Base-by-base conservation (phyloP, 208 protist genomes). In the Balamuthia mandrillaris region DNA sequence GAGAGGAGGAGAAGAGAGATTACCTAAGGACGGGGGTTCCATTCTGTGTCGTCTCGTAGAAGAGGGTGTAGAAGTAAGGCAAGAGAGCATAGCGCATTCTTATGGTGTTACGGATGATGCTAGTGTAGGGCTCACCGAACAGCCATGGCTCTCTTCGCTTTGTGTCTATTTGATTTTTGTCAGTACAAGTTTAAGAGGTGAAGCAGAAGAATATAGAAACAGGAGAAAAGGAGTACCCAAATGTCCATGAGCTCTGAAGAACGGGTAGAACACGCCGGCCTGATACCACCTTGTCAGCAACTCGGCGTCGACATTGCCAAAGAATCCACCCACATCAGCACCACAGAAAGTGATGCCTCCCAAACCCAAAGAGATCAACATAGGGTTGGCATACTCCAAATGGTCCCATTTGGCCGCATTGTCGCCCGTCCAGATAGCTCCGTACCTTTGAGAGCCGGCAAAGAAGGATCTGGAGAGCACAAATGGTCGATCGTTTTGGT, bases 401-500 rank as follows among this genome's bases (percentile, higher is more conserved):
- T 99, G 97, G 49, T 92, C 83, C 97, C 97, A 99, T 52, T 89
- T 79, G 21, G 96, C 97, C 84, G 92, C 93, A 87, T 99, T 99
- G 91, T 99, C 98, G 29, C 98, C 98, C 2, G 96, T 99, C 97
- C 98, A 99, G 79, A 98, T 93, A 0, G 65, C 68, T 16, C 95
- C 96, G 90, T 97, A 98, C 52, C 96, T 93, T 92, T 99, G 98
- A 10, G 96, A 95, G 12, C 98, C 98, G 18, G 97, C 93, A 90
- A 99, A 99, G 91, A 99, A 99, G 42, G 97, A 95, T 81, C 98
- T 94, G n/a, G 98, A 96, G 12, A 99, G 94, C 45, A 99, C 94
- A 84, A 99, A 99, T 18, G 97, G 97, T 1, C 98, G 94, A 70
- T 95, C 92, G 33, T 88, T 90, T 14, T 88, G 27, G 9, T 83